phyloP scores from a whole-genome alignment of 2,329 filamentous ascomycete genomes.

The Herpotrichia juniperi region DNA sequence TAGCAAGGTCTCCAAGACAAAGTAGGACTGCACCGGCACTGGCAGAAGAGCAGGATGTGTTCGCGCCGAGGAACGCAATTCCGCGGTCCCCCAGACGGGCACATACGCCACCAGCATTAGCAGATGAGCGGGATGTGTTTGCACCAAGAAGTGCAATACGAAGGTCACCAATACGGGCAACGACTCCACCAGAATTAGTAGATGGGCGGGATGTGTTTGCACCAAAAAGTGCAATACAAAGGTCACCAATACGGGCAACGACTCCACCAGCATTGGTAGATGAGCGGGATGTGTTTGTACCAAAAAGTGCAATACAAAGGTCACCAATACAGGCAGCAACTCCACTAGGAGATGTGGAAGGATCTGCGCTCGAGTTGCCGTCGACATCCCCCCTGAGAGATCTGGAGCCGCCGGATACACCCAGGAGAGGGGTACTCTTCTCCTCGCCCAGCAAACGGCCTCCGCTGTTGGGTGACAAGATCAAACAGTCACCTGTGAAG shows the following conservation, averaged over 20 bases:
- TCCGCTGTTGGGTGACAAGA: constrained; percentile 18
- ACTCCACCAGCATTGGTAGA: too few relatives aligned
- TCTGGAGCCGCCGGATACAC: constrained; percentile 22
- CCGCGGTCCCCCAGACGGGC: not conserved
- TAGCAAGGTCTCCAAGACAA: constrained; percentile 12
- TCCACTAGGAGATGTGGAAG: constrained; percentile 2
- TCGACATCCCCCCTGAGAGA: constrained; percentile 24
- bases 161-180: not conserved
- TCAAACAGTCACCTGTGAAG: constrained; percentile 21
- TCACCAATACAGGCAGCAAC: not conserved
- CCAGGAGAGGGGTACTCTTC: constrained; percentile 29
- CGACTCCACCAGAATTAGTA: not conserved
- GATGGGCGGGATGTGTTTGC: too few relatives aligned
- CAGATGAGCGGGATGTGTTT: too few relatives aligned
- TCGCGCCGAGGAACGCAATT: constrained; percentile 4
- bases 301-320: too few relatives aligned
- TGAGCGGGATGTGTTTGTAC: too few relatives aligned
- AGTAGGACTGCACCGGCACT: too few relatives aligned
- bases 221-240: too few relatives aligned
- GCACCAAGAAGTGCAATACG: not conserved
- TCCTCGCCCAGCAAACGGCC: constrained; percentile 42
- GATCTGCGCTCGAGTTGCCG: constrained; percentile 27
- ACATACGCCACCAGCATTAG: too few relatives aligned
- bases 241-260: too few relatives aligned
- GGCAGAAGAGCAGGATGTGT: too few relatives aligned